These are phyloP conservation scores for Ogataea ramenticola DNA, from an alignment of 805 yeast genomes.

Conservation along the genomic window DNA sequence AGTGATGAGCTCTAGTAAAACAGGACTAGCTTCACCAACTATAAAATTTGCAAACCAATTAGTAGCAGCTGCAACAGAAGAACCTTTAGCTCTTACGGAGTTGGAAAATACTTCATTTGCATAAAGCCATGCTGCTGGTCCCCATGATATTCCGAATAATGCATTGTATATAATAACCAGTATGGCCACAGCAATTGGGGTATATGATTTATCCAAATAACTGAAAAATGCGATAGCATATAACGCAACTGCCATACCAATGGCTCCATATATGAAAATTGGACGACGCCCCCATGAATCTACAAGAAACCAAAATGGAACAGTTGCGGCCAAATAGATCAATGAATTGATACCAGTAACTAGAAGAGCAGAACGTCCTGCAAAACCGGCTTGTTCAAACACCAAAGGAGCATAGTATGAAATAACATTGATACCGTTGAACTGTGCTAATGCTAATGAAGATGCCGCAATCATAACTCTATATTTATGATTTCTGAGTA, in stretches of 20 bases:
- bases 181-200: conserved; percentile 65
- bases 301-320: conserved; percentile 86
- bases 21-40: conserved; percentile 88
- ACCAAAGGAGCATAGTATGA: conserved; percentile 88
- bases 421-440: conserved; percentile 84
- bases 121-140: conserved; percentile 83
- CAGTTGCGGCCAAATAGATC: conserved; percentile 53
- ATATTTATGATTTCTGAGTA: conserved; percentile 28
- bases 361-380: conserved; percentile 71
- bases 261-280: conserved; percentile 65
- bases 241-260: conserved; percentile 66
- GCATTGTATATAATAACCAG: conserved; percentile 75
- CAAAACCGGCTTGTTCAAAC: conserved; percentile 88
- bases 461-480: conserved; percentile 77
- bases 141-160: conserved; percentile 84
- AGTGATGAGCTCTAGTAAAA: conserved; percentile 62
- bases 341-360: conserved; percentile 77
- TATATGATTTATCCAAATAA: conserved; percentile 39
- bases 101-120: conserved; percentile 81
- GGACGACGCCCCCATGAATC: conserved; percentile 86
- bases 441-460: conserved; percentile 81
- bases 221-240: conserved; percentile 54
- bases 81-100: conserved; percentile 78
- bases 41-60: conserved; percentile 88
- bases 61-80: conserved; percentile 79